phyloP scores from a whole-genome alignment of 2,329 filamentous ascomycete species.

The Fusarium guadeloupense region DNA sequence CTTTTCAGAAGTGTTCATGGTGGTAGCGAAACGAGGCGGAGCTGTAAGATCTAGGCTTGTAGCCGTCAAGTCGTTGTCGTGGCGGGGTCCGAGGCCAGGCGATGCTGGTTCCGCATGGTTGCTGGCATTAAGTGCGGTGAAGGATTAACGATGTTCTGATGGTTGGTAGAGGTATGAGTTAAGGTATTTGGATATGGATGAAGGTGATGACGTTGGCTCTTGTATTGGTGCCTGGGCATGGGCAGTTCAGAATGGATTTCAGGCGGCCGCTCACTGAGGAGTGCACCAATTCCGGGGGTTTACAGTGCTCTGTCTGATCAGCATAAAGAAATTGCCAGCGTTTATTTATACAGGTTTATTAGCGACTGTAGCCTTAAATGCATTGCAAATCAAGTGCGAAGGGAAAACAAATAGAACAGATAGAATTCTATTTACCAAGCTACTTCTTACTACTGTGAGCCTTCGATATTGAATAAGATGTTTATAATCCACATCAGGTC shows the following conservation, averaged over 20 bases:
- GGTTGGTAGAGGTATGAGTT: not conserved
- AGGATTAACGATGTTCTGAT: slow-evolving; percentile 3
- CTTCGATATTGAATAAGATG: not conserved
- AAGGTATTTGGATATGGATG: not conserved
- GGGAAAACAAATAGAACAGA: too few relatives aligned
- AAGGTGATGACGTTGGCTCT: slow-evolving; percentile 22
- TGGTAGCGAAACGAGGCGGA: slow-evolving; percentile 15
- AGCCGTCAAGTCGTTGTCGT: slow-evolving; percentile 41
- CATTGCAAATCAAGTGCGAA: too few relatives aligned
- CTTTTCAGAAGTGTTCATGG: slow-evolving; percentile 57
- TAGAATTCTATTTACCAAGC: too few relatives aligned
- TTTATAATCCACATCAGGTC: not conserved
- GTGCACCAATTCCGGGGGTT: slow-evolving; percentile 15
- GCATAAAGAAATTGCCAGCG: too few relatives aligned
- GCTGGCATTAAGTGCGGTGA: slow-evolving; percentile 33
- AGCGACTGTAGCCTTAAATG: too few relatives aligned
- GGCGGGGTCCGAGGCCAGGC: slow-evolving; percentile 41
- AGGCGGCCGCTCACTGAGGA: slow-evolving; percentile 32
- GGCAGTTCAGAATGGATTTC: not conserved
- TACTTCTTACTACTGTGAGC: not conserved
- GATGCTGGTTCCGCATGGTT: slow-evolving; percentile 46
- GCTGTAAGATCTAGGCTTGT: slow-evolving; percentile 13
- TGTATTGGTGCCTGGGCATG: slow-evolving; percentile 35
- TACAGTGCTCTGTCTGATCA: not conserved
- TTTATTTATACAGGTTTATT: too few relatives aligned